Evolutionary conservation across 352 stramenopile genomes (phyloP).

Genomic region (Pythium graminicola): DNA sequence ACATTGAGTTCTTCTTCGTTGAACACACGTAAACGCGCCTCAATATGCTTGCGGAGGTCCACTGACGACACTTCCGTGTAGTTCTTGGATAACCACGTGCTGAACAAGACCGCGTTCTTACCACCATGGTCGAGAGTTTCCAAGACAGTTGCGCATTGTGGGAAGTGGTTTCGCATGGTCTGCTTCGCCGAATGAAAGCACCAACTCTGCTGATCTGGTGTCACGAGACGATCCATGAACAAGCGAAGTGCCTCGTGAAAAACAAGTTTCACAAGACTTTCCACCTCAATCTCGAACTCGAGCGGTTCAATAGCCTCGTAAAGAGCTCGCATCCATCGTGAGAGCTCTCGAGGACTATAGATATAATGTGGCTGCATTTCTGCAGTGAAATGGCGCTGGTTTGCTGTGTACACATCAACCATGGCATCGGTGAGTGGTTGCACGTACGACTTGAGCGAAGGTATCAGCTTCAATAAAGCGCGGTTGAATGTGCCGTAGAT

Average conservation of each 20-base stretch:
- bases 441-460: constrained; percentile 94
- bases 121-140: constrained; percentile 65
- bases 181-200: constrained; percentile 89
- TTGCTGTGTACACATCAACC: constrained; percentile 98
- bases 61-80: constrained; percentile 92
- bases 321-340: constrained; percentile 97
- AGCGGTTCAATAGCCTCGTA: constrained; percentile 97
- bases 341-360: constrained; percentile 99
- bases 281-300: constrained; percentile 92
- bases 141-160: constrained; percentile 64
- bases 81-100: constrained; percentile 97
- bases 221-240: constrained; percentile 99
- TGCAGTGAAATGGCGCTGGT: constrained; percentile 93
- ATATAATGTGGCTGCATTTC: constrained; percentile 98
- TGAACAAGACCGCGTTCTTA: constrained; percentile 95
- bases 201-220: constrained; percentile 94
- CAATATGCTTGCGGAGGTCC: constrained; percentile 95
- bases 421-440: constrained; percentile 98
- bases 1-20: constrained; percentile 99
- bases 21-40: constrained; percentile 96
- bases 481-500: constrained; percentile 99
- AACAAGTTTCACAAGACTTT: constrained; percentile 97
- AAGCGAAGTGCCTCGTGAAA: constrained; percentile 98
- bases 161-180: constrained; percentile 75
- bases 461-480: constrained; percentile 97